phyloP scores from a whole-genome alignment of 2,329 filamentous ascomycete genomes.

The Calonectria pteridis region DNA sequence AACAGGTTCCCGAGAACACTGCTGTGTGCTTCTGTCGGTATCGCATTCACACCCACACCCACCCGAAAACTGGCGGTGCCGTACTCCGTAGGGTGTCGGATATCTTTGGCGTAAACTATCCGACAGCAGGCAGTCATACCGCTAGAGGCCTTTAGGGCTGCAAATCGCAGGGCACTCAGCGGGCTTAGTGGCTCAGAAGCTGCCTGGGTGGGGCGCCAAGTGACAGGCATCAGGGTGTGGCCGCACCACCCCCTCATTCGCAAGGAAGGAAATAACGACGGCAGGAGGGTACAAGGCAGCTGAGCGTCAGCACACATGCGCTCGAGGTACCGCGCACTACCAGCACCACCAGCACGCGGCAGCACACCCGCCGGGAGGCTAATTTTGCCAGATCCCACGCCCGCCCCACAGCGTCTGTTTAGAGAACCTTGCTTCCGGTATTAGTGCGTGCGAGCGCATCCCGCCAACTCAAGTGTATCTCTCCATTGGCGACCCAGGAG shows the following conservation, averaged over 20 bases:
- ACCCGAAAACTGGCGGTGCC: not conserved
- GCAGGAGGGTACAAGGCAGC: not conserved
- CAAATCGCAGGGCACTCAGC: not conserved
- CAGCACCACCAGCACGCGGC: not conserved
- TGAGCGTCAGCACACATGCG: not conserved
- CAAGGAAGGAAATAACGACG: not conserved
- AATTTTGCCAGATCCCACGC: conserved; percentile 16
- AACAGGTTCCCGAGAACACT: not conserved
- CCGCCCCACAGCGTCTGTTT: conserved; percentile 31
- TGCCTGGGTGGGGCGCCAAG: conserved; percentile 7
- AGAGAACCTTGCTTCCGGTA: conserved; percentile 26
- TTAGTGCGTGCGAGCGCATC: conserved; percentile 26
- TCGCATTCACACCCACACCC: not conserved
- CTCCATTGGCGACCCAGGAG: conserved; percentile 29
- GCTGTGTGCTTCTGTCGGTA: not conserved
- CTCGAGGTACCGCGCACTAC: not conserved
- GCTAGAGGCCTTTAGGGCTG: conserved; percentile 6
- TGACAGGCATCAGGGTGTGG: not conserved
- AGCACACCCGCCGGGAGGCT: conserved; percentile 17
- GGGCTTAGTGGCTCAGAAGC: conserved; percentile 2
- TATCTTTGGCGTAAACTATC: conserved; percentile 17
- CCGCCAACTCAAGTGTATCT: conserved; percentile 40
- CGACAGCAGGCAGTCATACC: conserved; percentile 14
- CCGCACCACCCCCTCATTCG: conserved; percentile 11
- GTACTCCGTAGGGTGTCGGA: conserved; percentile 11